Evolutionary conservation across 768 basidiomycete species (phyloP).

Genomic region (Cyclocybe cylindracea): DNA sequence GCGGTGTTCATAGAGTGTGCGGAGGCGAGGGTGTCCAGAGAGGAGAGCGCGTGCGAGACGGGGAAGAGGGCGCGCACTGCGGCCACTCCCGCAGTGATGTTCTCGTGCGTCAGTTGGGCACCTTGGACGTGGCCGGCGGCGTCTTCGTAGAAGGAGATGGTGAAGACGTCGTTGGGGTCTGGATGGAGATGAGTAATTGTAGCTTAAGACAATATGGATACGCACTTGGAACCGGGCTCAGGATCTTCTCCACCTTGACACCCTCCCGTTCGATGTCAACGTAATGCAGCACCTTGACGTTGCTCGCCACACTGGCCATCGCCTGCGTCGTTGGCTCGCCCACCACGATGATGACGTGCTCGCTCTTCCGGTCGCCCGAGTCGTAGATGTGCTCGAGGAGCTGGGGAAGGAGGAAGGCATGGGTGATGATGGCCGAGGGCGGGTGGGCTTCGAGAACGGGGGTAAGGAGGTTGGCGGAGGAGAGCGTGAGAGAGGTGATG

Average conservation of each 20-base stretch:
- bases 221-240: constrained; percentile 56
- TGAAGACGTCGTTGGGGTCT: constrained; percentile 68
- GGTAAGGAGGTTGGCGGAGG: constrained; percentile 61
- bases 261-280: constrained; percentile 72
- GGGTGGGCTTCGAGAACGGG: constrained; percentile 63
- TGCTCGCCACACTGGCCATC: constrained; percentile 48
- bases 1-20: constrained; percentile 72
- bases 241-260: constrained; percentile 44
- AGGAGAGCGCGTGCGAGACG: constrained; percentile 61
- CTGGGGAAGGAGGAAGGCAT: constrained; percentile 63
- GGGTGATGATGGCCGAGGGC: constrained; percentile 75
- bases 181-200: constrained; percentile 5
- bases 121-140: constrained; percentile 55
- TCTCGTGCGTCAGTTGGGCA: constrained; percentile 77
- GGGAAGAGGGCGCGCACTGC: constrained; percentile 78
- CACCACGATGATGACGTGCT: constrained; percentile 68
- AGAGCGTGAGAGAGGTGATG: constrained; percentile 66
- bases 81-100: constrained; percentile 87
- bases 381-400: constrained; percentile 77
- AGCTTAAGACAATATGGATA: constrained; percentile 9
- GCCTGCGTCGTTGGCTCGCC: constrained; percentile 56
- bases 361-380: constrained; percentile 41
- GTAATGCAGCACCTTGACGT: constrained; percentile 64
- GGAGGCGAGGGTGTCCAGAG: constrained; percentile 79
- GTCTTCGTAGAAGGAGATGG: constrained; percentile 63